phyloP scores from a whole-genome alignment of 2,329 filamentous ascomycete species.

The Phoma herbarum region DNA sequence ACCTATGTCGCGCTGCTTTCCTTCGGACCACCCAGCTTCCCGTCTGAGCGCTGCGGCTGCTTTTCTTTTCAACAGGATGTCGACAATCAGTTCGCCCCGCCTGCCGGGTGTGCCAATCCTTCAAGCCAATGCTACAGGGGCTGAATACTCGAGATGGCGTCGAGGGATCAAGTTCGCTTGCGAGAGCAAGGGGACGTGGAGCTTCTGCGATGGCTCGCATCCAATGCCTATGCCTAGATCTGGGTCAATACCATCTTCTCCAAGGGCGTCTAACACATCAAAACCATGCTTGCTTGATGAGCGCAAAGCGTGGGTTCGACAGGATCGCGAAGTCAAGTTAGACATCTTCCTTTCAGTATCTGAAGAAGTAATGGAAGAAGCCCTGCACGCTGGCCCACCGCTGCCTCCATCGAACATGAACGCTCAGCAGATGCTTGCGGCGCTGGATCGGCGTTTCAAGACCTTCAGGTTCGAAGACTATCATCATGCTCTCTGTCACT shows the following conservation, averaged over 20 bases:
- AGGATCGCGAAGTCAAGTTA: constrained; percentile 49
- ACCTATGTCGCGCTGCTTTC: constrained; percentile 15
- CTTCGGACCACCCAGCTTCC: constrained; percentile 18
- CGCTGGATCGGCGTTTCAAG: constrained; percentile 40
- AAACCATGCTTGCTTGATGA: constrained; percentile 48
- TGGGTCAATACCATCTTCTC: constrained; percentile 33
- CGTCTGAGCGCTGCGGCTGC: constrained; percentile 20
- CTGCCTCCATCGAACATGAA: constrained; percentile 45
- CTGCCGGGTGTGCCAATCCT: constrained; percentile 44
- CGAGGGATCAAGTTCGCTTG: constrained; percentile 43
- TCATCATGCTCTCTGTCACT: constrained; percentile 50
- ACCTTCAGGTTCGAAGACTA: constrained; percentile 47
- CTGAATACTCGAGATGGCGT: constrained; percentile 47
- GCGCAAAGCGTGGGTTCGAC: constrained; percentile 46
- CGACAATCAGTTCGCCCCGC: constrained; percentile 17
- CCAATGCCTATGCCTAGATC: constrained; percentile 49
- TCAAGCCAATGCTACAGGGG: constrained; percentile 36
- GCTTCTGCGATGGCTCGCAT: constrained; percentile 42
- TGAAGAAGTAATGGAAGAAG: constrained; percentile 50
- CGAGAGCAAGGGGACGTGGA: constrained; percentile 45
- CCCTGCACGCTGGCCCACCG: constrained; percentile 47
- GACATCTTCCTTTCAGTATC: constrained; percentile 49
- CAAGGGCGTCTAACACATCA: constrained; percentile 26
- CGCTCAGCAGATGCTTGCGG: constrained; percentile 45
- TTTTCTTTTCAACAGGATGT: constrained; percentile 24